A percentile compares a stretch with the other conserved stretches of the same genome.
Conservation (phyloP, 768 basidiomycete species). For the Kwoniella dendrophila region DNA sequence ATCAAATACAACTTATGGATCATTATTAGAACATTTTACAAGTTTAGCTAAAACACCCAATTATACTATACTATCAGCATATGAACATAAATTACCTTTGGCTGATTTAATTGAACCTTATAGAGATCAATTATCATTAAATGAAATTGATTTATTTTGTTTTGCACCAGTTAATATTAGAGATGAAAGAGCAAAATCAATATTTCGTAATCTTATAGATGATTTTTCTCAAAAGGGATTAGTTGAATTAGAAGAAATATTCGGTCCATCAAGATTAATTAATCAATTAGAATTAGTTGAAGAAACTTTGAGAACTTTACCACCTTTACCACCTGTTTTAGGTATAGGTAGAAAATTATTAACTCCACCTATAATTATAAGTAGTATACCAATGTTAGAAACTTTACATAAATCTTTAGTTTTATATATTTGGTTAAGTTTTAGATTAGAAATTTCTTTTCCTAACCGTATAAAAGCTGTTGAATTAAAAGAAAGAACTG, state of each 20-base stretch:
- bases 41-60: constrained; percentile 46
- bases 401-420: constrained; percentile 73
- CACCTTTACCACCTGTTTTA: constrained; percentile 31
- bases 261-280: constrained; percentile 58
- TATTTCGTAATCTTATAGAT: constrained; percentile 57
- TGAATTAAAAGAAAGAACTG: constrained; percentile 65
- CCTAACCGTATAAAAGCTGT: constrained; percentile 62
- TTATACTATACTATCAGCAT: constrained; percentile 43
- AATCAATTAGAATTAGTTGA: constrained; percentile 60
- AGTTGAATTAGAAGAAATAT: constrained; percentile 59
- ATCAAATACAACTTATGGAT: constrained; percentile 45
- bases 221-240: constrained; percentile 58
- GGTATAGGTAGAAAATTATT: constrained; percentile 20
- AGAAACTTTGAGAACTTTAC: constrained; percentile 50
- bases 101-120: constrained; percentile 51
- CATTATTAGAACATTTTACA: constrained; percentile 53
- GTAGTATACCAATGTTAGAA: constrained; percentile 62
- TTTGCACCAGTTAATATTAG: constrained; percentile 55
- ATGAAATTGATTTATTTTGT: constrained; percentile 53
- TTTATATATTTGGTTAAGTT: constrained; percentile 81
- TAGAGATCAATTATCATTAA: constrained; percentile 46
- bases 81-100: constrained; percentile 36
- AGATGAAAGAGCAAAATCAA: constrained; percentile 45
- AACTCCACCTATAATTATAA: constrained; percentile 39
- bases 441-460: constrained; percentile 71